phyloP scores from a whole-genome alignment of 2,329 filamentous ascomycete genomes.

The Calonectria multiphialidica region DNA sequence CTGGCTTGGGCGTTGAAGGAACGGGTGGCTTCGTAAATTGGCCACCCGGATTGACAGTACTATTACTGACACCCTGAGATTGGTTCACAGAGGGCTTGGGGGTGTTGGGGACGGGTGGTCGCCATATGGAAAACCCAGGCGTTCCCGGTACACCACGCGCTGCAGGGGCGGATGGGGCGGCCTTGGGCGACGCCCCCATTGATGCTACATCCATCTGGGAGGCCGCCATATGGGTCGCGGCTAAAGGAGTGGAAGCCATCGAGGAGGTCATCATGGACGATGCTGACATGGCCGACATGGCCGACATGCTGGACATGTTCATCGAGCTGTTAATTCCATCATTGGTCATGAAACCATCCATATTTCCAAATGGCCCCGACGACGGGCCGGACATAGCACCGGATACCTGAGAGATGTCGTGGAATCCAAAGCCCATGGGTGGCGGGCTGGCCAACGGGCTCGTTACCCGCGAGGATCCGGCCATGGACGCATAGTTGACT shows the following conservation, averaged over 20 bases:
- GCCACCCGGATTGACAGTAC: slow-evolving; percentile 36
- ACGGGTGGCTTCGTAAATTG: slow-evolving; percentile 53
- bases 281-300: slow-evolving; percentile 6
- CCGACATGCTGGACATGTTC: slow-evolving; percentile 27
- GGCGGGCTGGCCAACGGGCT: slow-evolving; percentile 49
- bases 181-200: slow-evolving; percentile 37
- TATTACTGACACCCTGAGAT: slow-evolving; percentile 35
- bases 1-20: slow-evolving; percentile 54
- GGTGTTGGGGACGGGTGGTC: slow-evolving; percentile 47
- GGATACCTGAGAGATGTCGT: slow-evolving; percentile 44
- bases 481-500: slow-evolving; percentile 48
- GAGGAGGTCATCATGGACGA: slow-evolving; percentile 37
- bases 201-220: slow-evolving; percentile 39
- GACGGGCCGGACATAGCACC: slow-evolving; percentile 44
- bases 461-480: slow-evolving; percentile 44
- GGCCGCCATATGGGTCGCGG: slow-evolving; percentile 31
- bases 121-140: slow-evolving; percentile 54
- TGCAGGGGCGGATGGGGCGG: slow-evolving; percentile 30
- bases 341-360: slow-evolving; percentile 49
- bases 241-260: slow-evolving; percentile 36
- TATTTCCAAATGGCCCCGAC: slow-evolving; percentile 46
- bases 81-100: slow-evolving; percentile 40
- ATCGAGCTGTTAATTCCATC: slow-evolving; percentile 45
- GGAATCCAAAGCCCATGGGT: slow-evolving; percentile 48
- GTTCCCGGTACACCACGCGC: slow-evolving; percentile 46